Evolutionary conservation across 345 rosid species (phyloP).

Genomic region (Gynandropsis gynandra): DNA sequence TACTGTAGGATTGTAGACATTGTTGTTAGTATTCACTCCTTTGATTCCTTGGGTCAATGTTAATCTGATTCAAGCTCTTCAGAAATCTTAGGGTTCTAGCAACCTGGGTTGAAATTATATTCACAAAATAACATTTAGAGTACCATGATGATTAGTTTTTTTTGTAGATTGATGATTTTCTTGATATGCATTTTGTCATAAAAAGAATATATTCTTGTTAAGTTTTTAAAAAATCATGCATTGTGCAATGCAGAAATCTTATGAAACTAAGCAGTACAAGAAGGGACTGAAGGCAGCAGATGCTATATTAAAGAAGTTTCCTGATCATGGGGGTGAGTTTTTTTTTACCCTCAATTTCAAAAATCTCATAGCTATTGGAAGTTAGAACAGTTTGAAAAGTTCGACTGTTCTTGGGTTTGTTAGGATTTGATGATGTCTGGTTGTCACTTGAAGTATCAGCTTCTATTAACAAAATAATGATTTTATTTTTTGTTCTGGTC

Average conservation of each 20-base stretch:
- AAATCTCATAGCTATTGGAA: conserved; percentile 1
- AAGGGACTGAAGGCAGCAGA: conserved; percentile 99
- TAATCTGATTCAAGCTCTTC: conserved; percentile 1
- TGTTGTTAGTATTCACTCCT: too few relatives aligned
- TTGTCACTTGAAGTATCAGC: background rate
- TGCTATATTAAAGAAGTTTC: conserved; percentile 90
- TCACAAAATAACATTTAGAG: too few relatives aligned
- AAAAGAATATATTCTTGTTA: background rate
- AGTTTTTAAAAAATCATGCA: conserved; percentile 6
- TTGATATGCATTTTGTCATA: background rate
- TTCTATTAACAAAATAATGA: background rate
- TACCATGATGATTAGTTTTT: too few relatives aligned
- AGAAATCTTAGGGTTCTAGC: background rate
- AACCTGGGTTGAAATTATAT: too few relatives aligned
- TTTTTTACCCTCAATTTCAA: conserved; percentile 2
- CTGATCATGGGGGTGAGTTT: conserved; percentile 94
- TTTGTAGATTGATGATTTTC: background rate
- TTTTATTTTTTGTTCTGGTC: conserved; percentile 3
- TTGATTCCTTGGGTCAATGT: background rate
- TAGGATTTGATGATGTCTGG: background rate
- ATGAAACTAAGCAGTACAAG: conserved; percentile 97
- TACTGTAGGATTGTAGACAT: background rate
- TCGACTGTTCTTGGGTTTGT: background rate
- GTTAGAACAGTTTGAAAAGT: background rate
- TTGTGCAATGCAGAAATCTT: conserved; percentile 71